A percentile compares a stretch with the other conserved stretches of the same genome.
phyloP scores from a whole-genome alignment of 2,329 filamentous ascomycete species.

The Colletotrichum aenigma region DNA sequence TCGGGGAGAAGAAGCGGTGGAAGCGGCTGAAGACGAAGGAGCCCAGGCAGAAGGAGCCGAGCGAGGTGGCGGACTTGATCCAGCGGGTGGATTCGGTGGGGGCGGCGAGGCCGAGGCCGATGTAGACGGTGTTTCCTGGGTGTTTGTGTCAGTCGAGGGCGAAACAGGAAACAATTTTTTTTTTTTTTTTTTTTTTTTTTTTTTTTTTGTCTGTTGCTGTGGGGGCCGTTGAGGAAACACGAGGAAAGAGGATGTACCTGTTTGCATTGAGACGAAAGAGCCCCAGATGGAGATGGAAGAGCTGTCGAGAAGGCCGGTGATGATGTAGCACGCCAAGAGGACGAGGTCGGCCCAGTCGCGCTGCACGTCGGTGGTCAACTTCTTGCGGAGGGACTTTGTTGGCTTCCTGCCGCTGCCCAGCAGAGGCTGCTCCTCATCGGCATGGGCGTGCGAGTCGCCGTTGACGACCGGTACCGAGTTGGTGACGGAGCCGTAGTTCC shows the following conservation, averaged over 20 bases:
- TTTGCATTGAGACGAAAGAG: slow-evolving; percentile 85
- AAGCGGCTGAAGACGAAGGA: slow-evolving; percentile 74
- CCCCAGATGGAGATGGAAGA: slow-evolving; percentile 79
- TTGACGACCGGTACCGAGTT: not conserved
- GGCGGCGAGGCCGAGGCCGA: slow-evolving; percentile 74
- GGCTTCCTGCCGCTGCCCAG: slow-evolving; percentile 27
- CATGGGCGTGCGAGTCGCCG: not conserved
- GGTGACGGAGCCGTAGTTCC: slow-evolving; percentile 6
- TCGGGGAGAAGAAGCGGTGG: slow-evolving; percentile 66
- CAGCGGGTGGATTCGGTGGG: slow-evolving; percentile 61
- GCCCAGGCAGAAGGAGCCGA: slow-evolving; percentile 73
- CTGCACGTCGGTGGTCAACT: slow-evolving; percentile 52
- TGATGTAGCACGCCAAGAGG: slow-evolving; percentile 74
- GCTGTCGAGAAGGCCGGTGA: slow-evolving; percentile 80
- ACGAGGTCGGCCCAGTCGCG: slow-evolving; percentile 71
- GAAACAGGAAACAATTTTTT: not conserved
- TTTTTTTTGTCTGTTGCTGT: not conserved
- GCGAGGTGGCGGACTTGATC: slow-evolving; percentile 75
- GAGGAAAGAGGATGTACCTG: slow-evolving; percentile 50
- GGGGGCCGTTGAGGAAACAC: not conserved
- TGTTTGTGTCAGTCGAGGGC: not conserved
- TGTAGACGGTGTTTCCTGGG: slow-evolving; percentile 76
- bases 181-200: not conserved
- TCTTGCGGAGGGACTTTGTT: slow-evolving; percentile 28
- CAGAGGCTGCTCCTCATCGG: slow-evolving; percentile 38